Percentiles rank a stretch among this genome's conserved stretches.
Conservation (phyloP, 2,329 filamentous ascomycete genomes). For the Colletotrichum simmondsii region DNA sequence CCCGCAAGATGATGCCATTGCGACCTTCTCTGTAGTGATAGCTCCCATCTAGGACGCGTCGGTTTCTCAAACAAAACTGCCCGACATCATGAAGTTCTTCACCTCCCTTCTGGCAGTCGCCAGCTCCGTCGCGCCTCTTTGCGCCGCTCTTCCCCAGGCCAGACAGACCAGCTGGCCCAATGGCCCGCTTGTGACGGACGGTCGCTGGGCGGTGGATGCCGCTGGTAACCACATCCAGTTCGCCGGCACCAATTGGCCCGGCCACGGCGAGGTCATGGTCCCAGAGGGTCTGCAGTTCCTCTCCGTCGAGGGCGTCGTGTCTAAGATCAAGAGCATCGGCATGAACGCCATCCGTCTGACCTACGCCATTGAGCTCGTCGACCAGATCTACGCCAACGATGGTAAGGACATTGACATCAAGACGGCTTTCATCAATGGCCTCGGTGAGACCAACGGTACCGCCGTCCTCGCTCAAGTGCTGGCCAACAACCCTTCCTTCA, state of each 20-base stretch:
- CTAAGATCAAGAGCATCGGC: constrained; percentile 67
- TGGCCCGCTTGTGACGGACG: constrained; percentile 53
- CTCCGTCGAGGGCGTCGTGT: constrained; percentile 64
- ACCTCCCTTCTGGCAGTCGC: constrained; percentile 32
- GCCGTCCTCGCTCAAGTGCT: constrained; percentile 62
- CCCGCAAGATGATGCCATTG: not conserved
- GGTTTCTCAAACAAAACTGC: not conserved
- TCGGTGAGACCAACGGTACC: constrained; percentile 64
- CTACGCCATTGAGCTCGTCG: constrained; percentile 73
- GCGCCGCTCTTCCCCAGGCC: constrained; percentile 20
- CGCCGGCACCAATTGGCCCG: constrained; percentile 72
- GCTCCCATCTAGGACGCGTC: not conserved
- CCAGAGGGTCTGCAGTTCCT: constrained; percentile 73
- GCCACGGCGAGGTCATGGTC: constrained; percentile 70
- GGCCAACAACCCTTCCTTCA: constrained; percentile 67
- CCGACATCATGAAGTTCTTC: constrained; percentile 35
- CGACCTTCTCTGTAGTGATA: not conserved
- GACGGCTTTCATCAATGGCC: constrained; percentile 55
- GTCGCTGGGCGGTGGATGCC: constrained; percentile 55
- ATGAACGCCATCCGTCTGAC: constrained; percentile 73
- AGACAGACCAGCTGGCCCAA: constrained; percentile 49
- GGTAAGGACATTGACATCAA: constrained; percentile 57
- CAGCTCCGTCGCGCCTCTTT: constrained; percentile 22
- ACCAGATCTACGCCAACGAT: constrained; percentile 64
- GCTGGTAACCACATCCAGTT: constrained; percentile 57